Conservation (phyloP, 176 grass and related monocot species). For the Phoenix dactylifera region DNA sequence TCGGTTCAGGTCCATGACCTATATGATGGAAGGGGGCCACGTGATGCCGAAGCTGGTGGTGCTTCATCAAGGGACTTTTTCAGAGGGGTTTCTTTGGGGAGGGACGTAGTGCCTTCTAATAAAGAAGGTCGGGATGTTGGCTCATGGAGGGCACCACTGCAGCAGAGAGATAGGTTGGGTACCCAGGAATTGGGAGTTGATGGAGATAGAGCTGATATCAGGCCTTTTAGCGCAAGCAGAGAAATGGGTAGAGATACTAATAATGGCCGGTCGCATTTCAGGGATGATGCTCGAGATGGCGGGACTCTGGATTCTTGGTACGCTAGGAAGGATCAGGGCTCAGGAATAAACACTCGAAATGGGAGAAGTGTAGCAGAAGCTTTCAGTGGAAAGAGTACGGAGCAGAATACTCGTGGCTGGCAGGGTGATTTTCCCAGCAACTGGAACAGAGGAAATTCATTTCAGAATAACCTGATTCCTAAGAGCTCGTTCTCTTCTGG, state of each 20-base stretch:
- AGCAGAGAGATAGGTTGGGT: slow-evolving; percentile 21
- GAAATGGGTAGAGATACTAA: slow-evolving; percentile 19
- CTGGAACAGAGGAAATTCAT: slow-evolving; percentile 54
- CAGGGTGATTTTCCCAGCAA: slow-evolving; percentile 39
- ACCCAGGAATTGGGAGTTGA: slow-evolving; percentile 1
- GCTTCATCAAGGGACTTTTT: slow-evolving; percentile 31
- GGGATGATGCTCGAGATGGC: slow-evolving; percentile 17
- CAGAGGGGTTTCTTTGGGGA: slow-evolving; percentile 41
- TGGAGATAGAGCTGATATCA: slow-evolving; percentile 33
- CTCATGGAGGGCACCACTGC: slow-evolving; percentile 45
- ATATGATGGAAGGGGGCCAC: slow-evolving; percentile 24
- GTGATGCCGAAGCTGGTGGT: slow-evolving; percentile 1
- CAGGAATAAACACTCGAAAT: slow-evolving; percentile 14
- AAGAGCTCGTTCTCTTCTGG: slow-evolving; percentile 41
- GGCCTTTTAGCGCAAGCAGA: slow-evolving; percentile 54
- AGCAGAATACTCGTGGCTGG: slow-evolving; percentile 14
- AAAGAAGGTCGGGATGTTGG: slow-evolving; percentile 36
- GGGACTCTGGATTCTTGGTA: slow-evolving; percentile 54
- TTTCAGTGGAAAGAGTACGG: slow-evolving; percentile 24
- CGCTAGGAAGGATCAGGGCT: slow-evolving; percentile 21
- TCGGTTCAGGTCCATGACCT: slow-evolving; percentile 14
- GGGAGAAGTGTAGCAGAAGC: slow-evolving; percentile 37
- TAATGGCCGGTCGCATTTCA: slow-evolving; percentile 26
- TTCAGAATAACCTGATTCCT: slow-evolving; percentile 46
- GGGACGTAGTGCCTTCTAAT: slow-evolving; percentile 26